A percentile compares a stretch with the other conserved stretches of the same genome.
Evolutionary conservation across 306 rosid species (phyloP).

Genomic region (Arachis stenosperma): DNA sequence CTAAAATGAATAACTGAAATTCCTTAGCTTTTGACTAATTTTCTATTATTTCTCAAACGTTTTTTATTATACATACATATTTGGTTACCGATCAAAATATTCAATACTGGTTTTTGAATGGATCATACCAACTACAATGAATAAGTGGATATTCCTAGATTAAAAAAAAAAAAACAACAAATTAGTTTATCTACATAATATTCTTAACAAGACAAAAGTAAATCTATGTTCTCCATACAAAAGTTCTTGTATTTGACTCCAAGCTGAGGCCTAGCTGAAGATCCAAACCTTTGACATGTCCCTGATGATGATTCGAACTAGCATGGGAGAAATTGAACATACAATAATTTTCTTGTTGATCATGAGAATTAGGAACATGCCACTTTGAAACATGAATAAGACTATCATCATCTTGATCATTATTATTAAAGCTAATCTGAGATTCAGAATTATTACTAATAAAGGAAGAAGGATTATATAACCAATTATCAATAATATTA

Average conservation of each 20-base stretch:
- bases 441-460: constrained; percentile 45
- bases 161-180: constrained; percentile 24
- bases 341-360: constrained; percentile 45
- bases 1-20: background rate
- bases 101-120: constrained; percentile 30
- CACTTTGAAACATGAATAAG: constrained; percentile 44
- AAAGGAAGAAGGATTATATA: constrained; percentile 62
- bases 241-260: constrained; percentile 49
- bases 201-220: background rate
- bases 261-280: constrained; percentile 71
- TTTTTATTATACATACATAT: constrained; percentile 27
- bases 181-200: background rate
- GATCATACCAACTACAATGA: constrained; percentile 26
- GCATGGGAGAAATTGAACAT: constrained; percentile 57
- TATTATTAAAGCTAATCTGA: constrained; percentile 69
- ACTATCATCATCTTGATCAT: constrained; percentile 44
- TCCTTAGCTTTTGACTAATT: background rate
- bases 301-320: constrained; percentile 47
- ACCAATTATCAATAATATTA: constrained; percentile 40
- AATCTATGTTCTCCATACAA: constrained; percentile 44
- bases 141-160: constrained; percentile 13
- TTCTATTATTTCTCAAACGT: background rate
- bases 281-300: constrained; percentile 65
- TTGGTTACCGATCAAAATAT: constrained; percentile 19
- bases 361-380: constrained; percentile 29